Conservation (phyloP, 306 rosid species). For the Psophocarpus tetragonolobus region DNA sequence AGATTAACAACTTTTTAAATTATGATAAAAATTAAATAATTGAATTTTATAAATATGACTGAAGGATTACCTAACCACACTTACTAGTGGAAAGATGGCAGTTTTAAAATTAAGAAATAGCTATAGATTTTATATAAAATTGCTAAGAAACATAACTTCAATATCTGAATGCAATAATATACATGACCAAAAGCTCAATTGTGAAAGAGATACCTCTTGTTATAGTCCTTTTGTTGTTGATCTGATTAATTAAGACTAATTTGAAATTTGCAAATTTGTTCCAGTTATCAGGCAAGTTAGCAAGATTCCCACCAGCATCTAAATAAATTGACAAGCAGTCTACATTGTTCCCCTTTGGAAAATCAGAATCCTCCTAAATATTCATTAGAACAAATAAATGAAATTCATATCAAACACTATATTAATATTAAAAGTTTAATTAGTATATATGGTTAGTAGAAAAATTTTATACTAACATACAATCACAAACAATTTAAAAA, state of each 20-base stretch:
- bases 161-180: too few species aligned
- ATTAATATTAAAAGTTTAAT: too few species aligned
- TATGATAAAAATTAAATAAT: too few species aligned
- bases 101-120: too few species aligned
- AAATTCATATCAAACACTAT: neutral
- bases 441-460: too few species aligned
- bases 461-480: too few species aligned
- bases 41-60: too few species aligned
- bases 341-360: neutral
- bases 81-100: too few species aligned
- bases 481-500: too few species aligned
- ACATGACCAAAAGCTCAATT: neutral
- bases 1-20: too few species aligned
- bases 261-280: slow-evolving; percentile 55
- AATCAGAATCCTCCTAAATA: slow-evolving; percentile 60
- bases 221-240: slow-evolving; percentile 38
- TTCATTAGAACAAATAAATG: neutral
- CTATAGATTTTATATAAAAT: too few species aligned
- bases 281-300: slow-evolving; percentile 52
- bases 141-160: neutral
- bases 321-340: slow-evolving; percentile 64
- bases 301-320: slow-evolving; percentile 42
- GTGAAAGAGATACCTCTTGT: slow-evolving; percentile 46
- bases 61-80: too few species aligned
- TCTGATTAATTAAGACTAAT: slow-evolving; percentile 57